These are phyloP conservation scores for Misopates orontium DNA, from an alignment of 257 asterid genomes.

Conservation along the genomic window DNA sequence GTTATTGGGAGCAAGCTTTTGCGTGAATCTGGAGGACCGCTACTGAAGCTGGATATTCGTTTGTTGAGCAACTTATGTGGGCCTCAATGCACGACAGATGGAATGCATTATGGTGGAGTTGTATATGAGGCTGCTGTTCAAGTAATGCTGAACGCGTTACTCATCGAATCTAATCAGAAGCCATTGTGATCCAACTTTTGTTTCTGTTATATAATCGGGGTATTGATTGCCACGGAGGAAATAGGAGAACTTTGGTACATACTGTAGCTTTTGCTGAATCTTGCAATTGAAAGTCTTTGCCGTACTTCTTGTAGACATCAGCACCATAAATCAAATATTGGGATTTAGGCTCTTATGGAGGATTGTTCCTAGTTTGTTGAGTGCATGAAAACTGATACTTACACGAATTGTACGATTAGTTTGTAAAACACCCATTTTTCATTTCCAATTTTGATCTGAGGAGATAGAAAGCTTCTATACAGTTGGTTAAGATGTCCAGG, in stretches of 20 bases:
- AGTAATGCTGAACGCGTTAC: slow-evolving; percentile 81
- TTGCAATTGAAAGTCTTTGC: slow-evolving; percentile 22
- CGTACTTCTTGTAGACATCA: slow-evolving; percentile 30
- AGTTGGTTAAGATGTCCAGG: slow-evolving; percentile 21
- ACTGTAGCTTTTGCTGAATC: slow-evolving; percentile 20
- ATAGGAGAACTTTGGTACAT: slow-evolving; percentile 5
- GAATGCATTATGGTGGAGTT: slow-evolving; percentile 82
- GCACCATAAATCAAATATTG: slow-evolving; percentile 32
- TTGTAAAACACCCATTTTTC: slow-evolving; percentile 36
- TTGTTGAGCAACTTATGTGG: slow-evolving; percentile 69
- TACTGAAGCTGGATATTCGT: slow-evolving; percentile 65
- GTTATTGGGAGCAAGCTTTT: slow-evolving; percentile 57
- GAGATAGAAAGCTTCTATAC: slow-evolving; percentile 32
- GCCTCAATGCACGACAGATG: slow-evolving; percentile 68
- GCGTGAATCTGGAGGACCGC: slow-evolving; percentile 65
- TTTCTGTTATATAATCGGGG: slow-evolving; percentile 16
- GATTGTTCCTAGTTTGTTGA: slow-evolving; percentile 27
- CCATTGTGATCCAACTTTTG: slow-evolving; percentile 38
- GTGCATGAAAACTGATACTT: slow-evolving; percentile 40
- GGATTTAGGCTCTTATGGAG: slow-evolving; percentile 30
- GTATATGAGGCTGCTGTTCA: slow-evolving; percentile 82
- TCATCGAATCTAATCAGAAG: slow-evolving; percentile 84
- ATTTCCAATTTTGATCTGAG: slow-evolving; percentile 51
- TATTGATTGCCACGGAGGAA: slow-evolving; percentile 17
- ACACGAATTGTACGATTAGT: slow-evolving; percentile 36